Percentiles rank a stretch among this genome's conserved stretches.
Conservation (phyloP, 371 early-diverging fungal species). For the Mortierella sp. region DNA sequence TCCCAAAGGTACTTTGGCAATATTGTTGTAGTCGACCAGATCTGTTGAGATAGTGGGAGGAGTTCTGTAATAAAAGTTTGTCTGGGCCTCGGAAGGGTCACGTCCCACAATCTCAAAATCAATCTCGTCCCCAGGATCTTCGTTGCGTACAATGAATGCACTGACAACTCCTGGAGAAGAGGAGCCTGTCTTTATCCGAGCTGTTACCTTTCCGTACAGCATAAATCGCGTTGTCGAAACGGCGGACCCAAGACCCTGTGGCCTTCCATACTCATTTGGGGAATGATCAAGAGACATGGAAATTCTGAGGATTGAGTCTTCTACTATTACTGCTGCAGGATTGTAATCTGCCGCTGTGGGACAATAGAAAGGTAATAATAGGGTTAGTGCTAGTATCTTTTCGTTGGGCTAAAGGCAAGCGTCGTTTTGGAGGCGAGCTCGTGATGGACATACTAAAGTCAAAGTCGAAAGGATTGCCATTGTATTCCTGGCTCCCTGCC, state of each 20-base stretch:
- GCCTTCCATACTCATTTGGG: constrained; percentile 32
- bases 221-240: constrained; percentile 45
- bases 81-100: constrained; percentile 60
- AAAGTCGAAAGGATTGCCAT: constrained; percentile 35
- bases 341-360: constrained; percentile 35
- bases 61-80: constrained; percentile 70
- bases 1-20: constrained; percentile 35
- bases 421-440: no score
- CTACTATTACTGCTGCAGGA: constrained; percentile 21
- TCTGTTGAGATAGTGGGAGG: constrained; percentile 29
- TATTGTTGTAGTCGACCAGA: constrained; percentile 58
- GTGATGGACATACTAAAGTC: constrained; percentile 31
- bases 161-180: constrained; percentile 69
- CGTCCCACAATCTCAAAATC: constrained; percentile 78
- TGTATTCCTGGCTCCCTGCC: constrained; percentile 14
- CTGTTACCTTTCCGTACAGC: constrained; percentile 60
- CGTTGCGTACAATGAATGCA: constrained; percentile 69
- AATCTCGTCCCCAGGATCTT: constrained; percentile 69
- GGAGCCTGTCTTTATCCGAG: constrained; percentile 63
- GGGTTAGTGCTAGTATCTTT: background rate
- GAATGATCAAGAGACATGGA: constrained; percentile 33
- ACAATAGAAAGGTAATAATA: background rate
- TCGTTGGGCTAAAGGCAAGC: background rate
- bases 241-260: constrained; percentile 36
- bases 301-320: constrained; percentile 34